A percentile compares a stretch with the other conserved stretches of the same genome.
phyloP scores from a whole-genome alignment of 257 asterid species.

The Petrea volubilis region DNA sequence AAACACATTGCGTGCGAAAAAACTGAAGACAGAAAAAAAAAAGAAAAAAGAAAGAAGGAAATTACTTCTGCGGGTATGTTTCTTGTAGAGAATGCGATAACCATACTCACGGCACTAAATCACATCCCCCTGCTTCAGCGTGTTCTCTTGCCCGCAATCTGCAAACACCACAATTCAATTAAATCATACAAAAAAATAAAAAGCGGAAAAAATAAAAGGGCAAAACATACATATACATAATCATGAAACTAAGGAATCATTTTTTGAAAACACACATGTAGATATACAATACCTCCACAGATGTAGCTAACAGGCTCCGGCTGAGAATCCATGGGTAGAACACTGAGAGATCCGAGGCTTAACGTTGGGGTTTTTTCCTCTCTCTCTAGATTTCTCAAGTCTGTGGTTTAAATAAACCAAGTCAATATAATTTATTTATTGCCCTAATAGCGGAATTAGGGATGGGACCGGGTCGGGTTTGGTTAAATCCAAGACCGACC shows the following conservation, averaged over 20 bases:
- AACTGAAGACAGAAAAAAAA: neutral
- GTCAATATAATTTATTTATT: too few relatives aligned
- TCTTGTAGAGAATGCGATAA: slow-evolving; percentile 89
- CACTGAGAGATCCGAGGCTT: too few relatives aligned
- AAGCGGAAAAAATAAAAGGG: neutral
- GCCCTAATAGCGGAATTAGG: too few relatives aligned
- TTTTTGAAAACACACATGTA: too few relatives aligned
- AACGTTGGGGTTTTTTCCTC: too few relatives aligned
- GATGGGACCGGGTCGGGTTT: too few relatives aligned
- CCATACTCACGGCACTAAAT: slow-evolving; percentile 93
- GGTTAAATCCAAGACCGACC: too few relatives aligned
- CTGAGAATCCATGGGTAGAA: slow-evolving; percentile 57
- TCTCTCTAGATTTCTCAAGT: too few relatives aligned
- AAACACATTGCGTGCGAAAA: neutral
- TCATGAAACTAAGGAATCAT: neutral
- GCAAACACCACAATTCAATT: neutral
- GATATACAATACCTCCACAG: slow-evolving; percentile 54
- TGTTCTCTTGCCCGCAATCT: slow-evolving; percentile 94
- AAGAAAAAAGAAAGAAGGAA: neutral
- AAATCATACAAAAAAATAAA: neutral
- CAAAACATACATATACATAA: neutral
- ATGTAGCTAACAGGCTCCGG: slow-evolving; percentile 75
- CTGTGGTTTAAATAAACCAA: too few relatives aligned
- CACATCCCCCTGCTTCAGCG: slow-evolving; percentile 78
- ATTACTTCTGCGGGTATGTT: slow-evolving; percentile 83